Conservation (phyloP, 306 rosid genomes). For the Styphnolobium japonicum region DNA sequence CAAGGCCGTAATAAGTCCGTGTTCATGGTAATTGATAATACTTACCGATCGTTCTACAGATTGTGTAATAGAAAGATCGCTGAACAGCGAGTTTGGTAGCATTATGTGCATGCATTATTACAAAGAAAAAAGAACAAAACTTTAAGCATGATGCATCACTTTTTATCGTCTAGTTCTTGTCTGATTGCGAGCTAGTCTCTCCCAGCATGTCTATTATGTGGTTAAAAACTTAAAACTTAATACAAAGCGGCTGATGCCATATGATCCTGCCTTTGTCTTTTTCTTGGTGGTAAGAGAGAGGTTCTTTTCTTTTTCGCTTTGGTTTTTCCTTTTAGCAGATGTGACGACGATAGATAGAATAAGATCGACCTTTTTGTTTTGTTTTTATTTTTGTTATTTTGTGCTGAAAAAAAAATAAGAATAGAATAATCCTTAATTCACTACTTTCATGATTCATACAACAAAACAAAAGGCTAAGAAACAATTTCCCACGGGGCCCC, state of each 20-base stretch:
- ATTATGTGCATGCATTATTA: background rate
- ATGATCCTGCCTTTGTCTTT: conserved; percentile 21
- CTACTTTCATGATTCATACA: background rate
- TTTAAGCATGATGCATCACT: background rate
- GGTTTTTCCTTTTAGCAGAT: background rate
- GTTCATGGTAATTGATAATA: background rate
- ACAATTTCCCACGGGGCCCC: background rate
- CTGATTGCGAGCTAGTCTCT: conserved; percentile 1
- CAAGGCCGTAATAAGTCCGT: background rate
- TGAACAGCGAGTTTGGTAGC: background rate
- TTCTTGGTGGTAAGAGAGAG: background rate
- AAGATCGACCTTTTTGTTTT: background rate
- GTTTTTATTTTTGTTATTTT: background rate
- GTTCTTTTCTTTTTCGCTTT: conserved; percentile 8
- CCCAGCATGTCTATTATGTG: background rate
- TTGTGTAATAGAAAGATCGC: background rate
- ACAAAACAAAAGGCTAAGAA: background rate
- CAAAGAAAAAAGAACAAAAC: conserved; percentile 22
- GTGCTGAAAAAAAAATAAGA: background rate
- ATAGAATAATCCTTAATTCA: background rate
- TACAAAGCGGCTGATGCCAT: background rate
- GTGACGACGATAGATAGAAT: background rate
- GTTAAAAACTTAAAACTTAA: too few species aligned
- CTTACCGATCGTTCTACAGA: background rate
- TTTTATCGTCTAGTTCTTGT: conserved; percentile 42